phyloP scores from a whole-genome alignment of 768 basidiomycete genomes.

The Pleurotus salmoneostramineus region DNA sequence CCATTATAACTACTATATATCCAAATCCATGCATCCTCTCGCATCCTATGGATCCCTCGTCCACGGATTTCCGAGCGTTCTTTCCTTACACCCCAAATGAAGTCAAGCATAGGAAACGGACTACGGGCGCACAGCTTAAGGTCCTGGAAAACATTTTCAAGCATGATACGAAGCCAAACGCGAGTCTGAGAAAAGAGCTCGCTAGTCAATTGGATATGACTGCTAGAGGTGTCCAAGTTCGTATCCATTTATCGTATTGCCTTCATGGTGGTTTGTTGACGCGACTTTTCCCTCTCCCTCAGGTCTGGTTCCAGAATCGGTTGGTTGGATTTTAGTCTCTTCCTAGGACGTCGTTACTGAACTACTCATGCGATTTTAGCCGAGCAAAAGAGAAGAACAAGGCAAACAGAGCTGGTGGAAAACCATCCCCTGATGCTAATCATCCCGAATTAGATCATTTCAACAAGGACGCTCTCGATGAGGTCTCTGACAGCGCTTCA shows the following conservation, averaged over 20 bases:
- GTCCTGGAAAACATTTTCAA: slow-evolving; percentile 86
- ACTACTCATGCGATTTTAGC: slow-evolving; percentile 28
- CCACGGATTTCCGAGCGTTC: slow-evolving; percentile 79
- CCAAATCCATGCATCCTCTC: slow-evolving; percentile 16
- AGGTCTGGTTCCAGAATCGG: slow-evolving; percentile 95
- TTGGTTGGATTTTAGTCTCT: slow-evolving; percentile 22
- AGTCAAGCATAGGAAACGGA: slow-evolving; percentile 92
- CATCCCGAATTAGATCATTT: slow-evolving; percentile 10
- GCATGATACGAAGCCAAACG: slow-evolving; percentile 90
- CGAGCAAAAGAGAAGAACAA: slow-evolving; percentile 83
- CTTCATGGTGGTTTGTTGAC: slow-evolving; percentile 3
- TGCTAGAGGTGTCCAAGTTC: slow-evolving; percentile 89
- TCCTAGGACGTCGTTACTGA: background rate
- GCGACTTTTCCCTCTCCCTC: slow-evolving; percentile 14
- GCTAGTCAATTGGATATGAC: slow-evolving; percentile 88
- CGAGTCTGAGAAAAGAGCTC: slow-evolving; percentile 71
- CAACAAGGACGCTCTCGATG: slow-evolving; percentile 10
- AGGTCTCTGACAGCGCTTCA: slow-evolving; percentile 9
- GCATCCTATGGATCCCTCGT: slow-evolving; percentile 46
- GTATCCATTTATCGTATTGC: slow-evolving; percentile 18
- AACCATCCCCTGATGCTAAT: slow-evolving; percentile 19
- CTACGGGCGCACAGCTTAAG: slow-evolving; percentile 83
- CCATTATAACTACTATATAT: slow-evolving; percentile 22
- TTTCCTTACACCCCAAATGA: slow-evolving; percentile 89
- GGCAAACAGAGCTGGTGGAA: slow-evolving; percentile 46